Conservation (phyloP, 1,284 basidiomycete genomes). For the Leccinum subfulvum region DNA sequence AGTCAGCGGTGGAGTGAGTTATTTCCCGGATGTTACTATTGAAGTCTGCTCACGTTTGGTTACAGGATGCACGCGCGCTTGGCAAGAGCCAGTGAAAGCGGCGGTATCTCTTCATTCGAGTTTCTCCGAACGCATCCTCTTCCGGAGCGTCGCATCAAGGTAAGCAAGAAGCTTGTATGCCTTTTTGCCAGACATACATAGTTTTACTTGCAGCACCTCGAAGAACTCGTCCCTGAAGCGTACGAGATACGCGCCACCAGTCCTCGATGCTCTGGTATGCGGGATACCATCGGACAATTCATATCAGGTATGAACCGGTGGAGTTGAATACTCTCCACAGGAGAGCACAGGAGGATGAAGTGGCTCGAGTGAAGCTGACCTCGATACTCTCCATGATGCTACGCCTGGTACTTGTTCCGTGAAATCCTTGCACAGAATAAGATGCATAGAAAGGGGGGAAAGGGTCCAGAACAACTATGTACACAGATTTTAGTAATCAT, state of each 20-base stretch:
- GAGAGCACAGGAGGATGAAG: neutral
- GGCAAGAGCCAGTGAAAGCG: slow-evolving; percentile 46
- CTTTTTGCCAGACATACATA: neutral
- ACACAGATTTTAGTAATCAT: neutral
- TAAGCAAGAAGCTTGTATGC: slow-evolving; percentile 30
- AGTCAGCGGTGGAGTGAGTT: slow-evolving; percentile 67
- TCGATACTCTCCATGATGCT: neutral
- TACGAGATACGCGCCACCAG: slow-evolving; percentile 50
- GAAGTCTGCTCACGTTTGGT: slow-evolving; percentile 4
- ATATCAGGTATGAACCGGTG: slow-evolving; percentile 20
- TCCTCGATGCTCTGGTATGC: slow-evolving; percentile 43
- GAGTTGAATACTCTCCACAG: slow-evolving; percentile 5
- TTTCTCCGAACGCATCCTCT: slow-evolving; percentile 79
- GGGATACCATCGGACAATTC: slow-evolving; percentile 27
- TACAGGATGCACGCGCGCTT: slow-evolving; percentile 69
- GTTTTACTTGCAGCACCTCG: slow-evolving; percentile 44
- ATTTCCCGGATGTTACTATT: slow-evolving; percentile 4
- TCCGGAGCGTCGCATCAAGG: slow-evolving; percentile 67
- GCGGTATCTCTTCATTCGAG: slow-evolving; percentile 36
- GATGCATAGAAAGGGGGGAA: neutral
- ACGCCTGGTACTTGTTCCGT: neutral
- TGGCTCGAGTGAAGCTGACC: neutral
- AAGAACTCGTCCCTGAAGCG: slow-evolving; percentile 55
- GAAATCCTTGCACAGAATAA: neutral
- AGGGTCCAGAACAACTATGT: neutral